Base-by-base conservation (phyloP, 2,329 filamentous ascomycete species). In the Talaromyces sp. region DNA sequence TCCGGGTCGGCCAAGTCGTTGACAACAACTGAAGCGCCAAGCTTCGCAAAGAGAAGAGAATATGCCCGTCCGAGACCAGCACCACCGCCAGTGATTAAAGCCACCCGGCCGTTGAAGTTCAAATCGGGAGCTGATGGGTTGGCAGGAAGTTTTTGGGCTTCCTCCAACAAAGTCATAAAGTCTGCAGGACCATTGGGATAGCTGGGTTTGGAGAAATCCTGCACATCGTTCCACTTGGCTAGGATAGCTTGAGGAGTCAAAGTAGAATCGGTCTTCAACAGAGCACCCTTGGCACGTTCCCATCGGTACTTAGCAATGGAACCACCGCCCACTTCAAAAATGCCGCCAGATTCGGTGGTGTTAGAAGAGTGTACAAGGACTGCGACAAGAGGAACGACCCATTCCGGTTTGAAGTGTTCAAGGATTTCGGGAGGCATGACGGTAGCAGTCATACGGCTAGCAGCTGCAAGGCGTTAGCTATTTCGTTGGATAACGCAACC, bases 1-100 rank as follows among this genome's bases (percentile, higher is more conserved):
- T 97, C 92, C 5, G 94, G 94, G 79, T 97, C 88, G 52, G 87
- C 84, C n/a, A 99, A 81, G 71, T 99, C 94, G 77, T 99, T 99
- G 66, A 99, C 91, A 35, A 97, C 93, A 25, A 99, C 81, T 54
- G 88, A 86, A 37, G 90, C 90, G 60, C 91, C 91, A 60, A 86
- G 81, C 77, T 91, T 92, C 65, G 89, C 89, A 69, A 96, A 95
- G 45, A 91, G 88, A 67, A 97, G 80, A 68, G 85, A 87, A 77
- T 99, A 99, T 55, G 89, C 86, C 57, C 94, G 91, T 62, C 94
- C 94, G 62, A 99, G 92, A 73, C 90, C 92, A 68, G 87, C 89
- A 73, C 92, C 92, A 67, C 87, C 91, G 66, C 92, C 92, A 57
- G 92, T 97, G 65, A 97, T 82, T 61, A 97, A 80, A 56, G 87